Conservation (phyloP, 495 filamentous ascomycete species). For the Penicillium fimorum region DNA sequence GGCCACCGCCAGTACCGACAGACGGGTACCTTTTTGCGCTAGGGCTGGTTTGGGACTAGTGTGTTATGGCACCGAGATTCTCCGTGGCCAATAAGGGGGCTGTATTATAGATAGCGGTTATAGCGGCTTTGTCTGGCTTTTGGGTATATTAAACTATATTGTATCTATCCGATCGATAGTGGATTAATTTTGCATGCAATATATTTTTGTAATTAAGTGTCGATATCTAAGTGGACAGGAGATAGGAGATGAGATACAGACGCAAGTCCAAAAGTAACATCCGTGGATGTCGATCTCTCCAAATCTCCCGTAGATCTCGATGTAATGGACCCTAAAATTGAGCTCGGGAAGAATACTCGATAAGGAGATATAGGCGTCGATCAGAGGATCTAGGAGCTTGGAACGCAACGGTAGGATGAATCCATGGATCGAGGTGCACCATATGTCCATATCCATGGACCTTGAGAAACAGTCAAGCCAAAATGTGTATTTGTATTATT, state of each 20-base stretch:
- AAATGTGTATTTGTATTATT: not conserved
- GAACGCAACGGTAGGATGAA: conserved; percentile 21
- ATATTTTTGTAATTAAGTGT: not conserved
- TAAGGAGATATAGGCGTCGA: conserved; percentile 23
- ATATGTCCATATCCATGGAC: not conserved
- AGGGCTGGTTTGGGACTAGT: not conserved
- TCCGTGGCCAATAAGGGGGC: conserved; percentile 34
- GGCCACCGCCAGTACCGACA: conserved; percentile 18
- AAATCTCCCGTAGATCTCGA: not conserved
- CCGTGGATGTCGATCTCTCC: not conserved
- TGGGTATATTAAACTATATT: not conserved
- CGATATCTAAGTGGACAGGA: not conserved
- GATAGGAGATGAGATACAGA: not conserved
- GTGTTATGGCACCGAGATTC: conserved; percentile 34
- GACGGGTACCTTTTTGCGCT: conserved; percentile 28
- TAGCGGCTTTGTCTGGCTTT: not conserved
- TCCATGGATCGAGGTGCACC: conserved; percentile 6
- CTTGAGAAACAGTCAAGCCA: not conserved
- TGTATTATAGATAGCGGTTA: not conserved
- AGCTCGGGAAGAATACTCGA: conserved; percentile 11
- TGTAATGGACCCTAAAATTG: conserved; percentile 10
- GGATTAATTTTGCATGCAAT: not conserved
- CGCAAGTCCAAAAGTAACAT: not conserved
- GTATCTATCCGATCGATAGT: not conserved
- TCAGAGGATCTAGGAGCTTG: conserved; percentile 25